Conservation (phyloP, 2,329 filamentous ascomycete species). For the Trichoderma koningiopsis region DNA sequence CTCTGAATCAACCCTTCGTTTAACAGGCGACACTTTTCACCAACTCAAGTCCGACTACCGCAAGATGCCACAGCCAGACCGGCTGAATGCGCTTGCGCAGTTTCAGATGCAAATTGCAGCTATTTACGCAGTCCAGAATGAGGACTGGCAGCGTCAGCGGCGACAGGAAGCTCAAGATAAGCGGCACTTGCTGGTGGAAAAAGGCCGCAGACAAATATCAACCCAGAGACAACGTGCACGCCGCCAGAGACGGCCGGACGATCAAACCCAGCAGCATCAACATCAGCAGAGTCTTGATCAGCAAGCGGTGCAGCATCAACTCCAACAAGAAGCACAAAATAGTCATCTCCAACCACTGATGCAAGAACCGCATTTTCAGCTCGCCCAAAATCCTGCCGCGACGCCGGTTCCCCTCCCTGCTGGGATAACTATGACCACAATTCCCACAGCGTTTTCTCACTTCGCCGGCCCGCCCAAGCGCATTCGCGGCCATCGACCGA, state of each 20-base stretch:
- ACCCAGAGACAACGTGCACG: conserved; percentile 33
- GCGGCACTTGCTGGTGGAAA: conserved; percentile 44
- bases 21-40: conserved; percentile 49
- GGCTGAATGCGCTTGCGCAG: conserved; percentile 43
- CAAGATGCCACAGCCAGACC: conserved; percentile 46
- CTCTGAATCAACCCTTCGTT: conserved; percentile 41
- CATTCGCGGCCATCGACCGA: conserved; percentile 34
- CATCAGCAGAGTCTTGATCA: conserved; percentile 30
- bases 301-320: conserved; percentile 27
- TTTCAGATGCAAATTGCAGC: conserved; percentile 47
- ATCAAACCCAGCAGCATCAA: conserved; percentile 34
- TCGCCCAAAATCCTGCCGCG: conserved; percentile 33
- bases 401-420: conserved; percentile 35
- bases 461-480: conserved; percentile 37
- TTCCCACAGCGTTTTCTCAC: conserved; percentile 32
- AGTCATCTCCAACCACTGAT: conserved; percentile 37
- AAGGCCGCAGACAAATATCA: conserved; percentile 34
- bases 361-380: conserved; percentile 36
- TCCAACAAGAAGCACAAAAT: conserved; percentile 30
- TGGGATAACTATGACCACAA: conserved; percentile 30
- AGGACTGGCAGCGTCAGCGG: conserved; percentile 45
- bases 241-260: conserved; percentile 34
- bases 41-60: conserved; percentile 49
- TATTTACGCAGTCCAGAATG: conserved; percentile 49
- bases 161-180: conserved; percentile 44